Evolutionary conservation across 495 filamentous ascomycete genomes (phyloP).

Genomic region (Tuber microsphaerosporum): DNA sequence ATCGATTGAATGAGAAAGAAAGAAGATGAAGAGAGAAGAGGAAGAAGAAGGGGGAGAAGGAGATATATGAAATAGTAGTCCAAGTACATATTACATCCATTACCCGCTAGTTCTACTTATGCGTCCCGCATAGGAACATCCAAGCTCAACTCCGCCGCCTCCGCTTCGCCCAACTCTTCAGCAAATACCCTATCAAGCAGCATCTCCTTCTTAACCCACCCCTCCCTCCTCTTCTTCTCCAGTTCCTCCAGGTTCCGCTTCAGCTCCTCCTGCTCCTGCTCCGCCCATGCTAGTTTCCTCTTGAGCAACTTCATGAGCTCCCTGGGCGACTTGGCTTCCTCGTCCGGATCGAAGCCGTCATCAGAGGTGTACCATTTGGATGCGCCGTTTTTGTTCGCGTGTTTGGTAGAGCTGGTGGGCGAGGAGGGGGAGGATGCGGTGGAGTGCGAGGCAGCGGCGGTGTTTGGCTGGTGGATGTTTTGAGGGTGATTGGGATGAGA

Average conservation of each 20-base stretch:
- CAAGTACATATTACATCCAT: background rate
- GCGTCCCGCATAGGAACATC: slow-evolving; percentile 11
- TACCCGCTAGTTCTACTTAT: background rate
- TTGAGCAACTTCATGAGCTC: slow-evolving; percentile 67
- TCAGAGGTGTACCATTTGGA: slow-evolving; percentile 54
- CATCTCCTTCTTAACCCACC: slow-evolving; percentile 79
- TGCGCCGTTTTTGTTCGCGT: slow-evolving; percentile 42
- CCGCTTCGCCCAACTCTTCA: slow-evolving; percentile 46
- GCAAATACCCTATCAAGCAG: slow-evolving; percentile 52
- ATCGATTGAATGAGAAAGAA: background rate
- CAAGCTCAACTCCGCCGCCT: slow-evolving; percentile 31
- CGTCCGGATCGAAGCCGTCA: slow-evolving; percentile 62
- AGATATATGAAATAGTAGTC: background rate
- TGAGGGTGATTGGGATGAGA: slow-evolving; percentile 53
- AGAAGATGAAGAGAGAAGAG: background rate
- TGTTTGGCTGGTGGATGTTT: slow-evolving; percentile 26
- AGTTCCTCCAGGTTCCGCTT: slow-evolving; percentile 57
- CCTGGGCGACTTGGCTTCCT: slow-evolving; percentile 60
- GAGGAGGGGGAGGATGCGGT: slow-evolving; percentile 18
- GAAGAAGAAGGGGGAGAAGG: background rate
- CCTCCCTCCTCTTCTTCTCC: slow-evolving; percentile 60
- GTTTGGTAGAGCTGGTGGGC: slow-evolving; percentile 8
- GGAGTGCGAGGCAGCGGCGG: background rate
- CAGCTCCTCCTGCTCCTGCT: slow-evolving; percentile 60
- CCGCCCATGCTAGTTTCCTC: slow-evolving; percentile 72